A percentile compares a stretch with the other conserved stretches of the same genome.
Conservation (phyloP, 352 stramenopile genomes). For the Globisporangium alternatum region DNA sequence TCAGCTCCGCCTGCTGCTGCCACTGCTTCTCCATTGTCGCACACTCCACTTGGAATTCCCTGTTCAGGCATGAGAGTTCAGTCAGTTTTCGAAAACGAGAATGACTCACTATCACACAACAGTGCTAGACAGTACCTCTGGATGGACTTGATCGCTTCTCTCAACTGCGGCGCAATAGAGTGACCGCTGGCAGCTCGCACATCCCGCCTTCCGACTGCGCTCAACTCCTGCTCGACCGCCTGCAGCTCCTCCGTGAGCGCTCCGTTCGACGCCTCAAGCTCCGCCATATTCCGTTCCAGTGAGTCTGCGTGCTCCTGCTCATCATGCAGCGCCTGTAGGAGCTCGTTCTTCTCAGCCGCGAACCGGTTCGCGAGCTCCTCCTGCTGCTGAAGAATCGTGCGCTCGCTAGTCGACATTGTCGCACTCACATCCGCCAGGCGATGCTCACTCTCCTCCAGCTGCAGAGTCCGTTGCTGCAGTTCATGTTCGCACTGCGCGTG, state of each 20-base stretch:
- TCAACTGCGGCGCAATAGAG: constrained; percentile 10
- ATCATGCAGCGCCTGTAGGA: constrained; percentile 39
- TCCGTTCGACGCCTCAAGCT: constrained; percentile 32
- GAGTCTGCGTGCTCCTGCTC: constrained; percentile 39
- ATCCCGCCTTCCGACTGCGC: constrained; percentile 20
- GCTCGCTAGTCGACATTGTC: constrained; percentile 35
- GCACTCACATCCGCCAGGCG: constrained; percentile 33
- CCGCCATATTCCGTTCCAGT: constrained; percentile 21
- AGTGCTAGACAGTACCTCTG: neutral
- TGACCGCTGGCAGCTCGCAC: constrained; percentile 9
- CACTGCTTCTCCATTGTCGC: constrained; percentile 33
- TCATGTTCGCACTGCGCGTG: constrained; percentile 24
- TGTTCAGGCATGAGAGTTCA: constrained; percentile 5
- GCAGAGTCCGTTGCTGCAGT: constrained; percentile 23
- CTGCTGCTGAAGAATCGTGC: constrained; percentile 31
- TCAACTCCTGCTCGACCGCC: constrained; percentile 38
- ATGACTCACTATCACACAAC: neutral
- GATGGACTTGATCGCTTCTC: constrained; percentile 9
- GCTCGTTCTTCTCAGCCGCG: constrained; percentile 39
- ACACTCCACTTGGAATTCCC: constrained; percentile 43
- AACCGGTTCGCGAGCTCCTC: constrained; percentile 38
- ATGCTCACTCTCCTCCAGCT: constrained; percentile 44
- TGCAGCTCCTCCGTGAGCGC: constrained; percentile 37
- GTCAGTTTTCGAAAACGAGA: neutral
- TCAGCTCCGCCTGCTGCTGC: constrained; percentile 39